Evolutionary conservation across 345 rosid species (phyloP), one percentile per base, ranked within the genome.

Genomic region (Gossypium stocksii): DNA sequence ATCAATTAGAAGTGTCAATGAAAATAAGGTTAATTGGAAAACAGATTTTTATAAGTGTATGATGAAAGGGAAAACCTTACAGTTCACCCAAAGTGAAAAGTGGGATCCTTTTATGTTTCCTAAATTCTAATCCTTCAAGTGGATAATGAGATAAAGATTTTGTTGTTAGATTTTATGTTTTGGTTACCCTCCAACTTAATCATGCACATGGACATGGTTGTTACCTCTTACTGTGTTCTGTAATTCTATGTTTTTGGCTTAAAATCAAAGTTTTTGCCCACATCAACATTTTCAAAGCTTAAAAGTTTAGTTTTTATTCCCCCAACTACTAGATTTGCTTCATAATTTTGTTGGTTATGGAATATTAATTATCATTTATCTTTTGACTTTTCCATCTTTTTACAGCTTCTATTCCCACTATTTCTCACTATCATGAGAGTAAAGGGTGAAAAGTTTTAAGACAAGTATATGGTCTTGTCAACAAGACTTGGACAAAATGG

Each of bases 291-390:
- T 48, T 13, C 52, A 48, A 48, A 48, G 52, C 52, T 54, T 54
- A 49, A 34, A 49, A 59, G 11, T 41, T 23, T 11, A 34, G 63
- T 34, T 51, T 52, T 38, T 43, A 46, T 51, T 34, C 20, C 34
- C 13, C 12, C 12, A 48, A 48, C 58, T 3, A 68, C 57, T 67
- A 48, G 57, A 46, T 66, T 66, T 66, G 38, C 4, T 66, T 19
- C 75, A 72, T 72, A 44, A 72, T 72, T 72, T 58, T 58, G 75
- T 59, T 72, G 75, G 66, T 58, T 44, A 44, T 13, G 41, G 64
- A 41, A 41, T 22, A 68, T 68, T 48, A 48, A 65, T 19, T 68
- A 34, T 48, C 53, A 68, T 68, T 68, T 23, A 23, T 25, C 72
- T 68, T 48, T 68, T 25, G 58, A 49, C 72, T 68, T 16, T 68